Base-by-base conservation (phyloP, 305 asterid species). In the Fraxinus greggii region DNA sequence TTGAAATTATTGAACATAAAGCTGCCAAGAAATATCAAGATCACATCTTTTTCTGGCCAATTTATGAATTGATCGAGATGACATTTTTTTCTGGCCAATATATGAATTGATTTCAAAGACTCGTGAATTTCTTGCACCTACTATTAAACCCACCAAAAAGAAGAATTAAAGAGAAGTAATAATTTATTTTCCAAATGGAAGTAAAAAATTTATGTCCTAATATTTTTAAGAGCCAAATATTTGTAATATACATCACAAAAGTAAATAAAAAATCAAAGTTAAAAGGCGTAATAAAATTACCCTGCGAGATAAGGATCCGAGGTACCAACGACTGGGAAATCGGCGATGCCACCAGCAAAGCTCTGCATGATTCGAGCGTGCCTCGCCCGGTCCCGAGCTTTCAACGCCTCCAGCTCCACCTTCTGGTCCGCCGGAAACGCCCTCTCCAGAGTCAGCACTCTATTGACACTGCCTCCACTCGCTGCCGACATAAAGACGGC, bases 251-350 rank as follows among this genome's bases (percentile, higher is more conserved):
- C 33, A 67, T 28, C 74, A 67, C 35, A 6, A 19, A 78, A 59
- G 29, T 32, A 21, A 29, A 26, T 33, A 78, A 56, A 51, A 28
- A 59, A 0, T 76, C 74, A 70, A 45, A 45, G 63, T 1, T 19
- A 13, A 35, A 26, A 33, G 54, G 40, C 21, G 31, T 7, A 28
- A 33, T n/a, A 36, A 61, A 84, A 35, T 83, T 93, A 94, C 97
- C 97, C 97, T 78, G 86, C 92, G 61, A 88, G 90, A 85, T 86
- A 93, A 63, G 98, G 98, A 88, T 94, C 97, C 83, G 97, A 88
- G 29, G 91, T 86, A 7, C 97, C 98, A 4, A 81, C 86, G 31
- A 93, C 97, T 67, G 90, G 88, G 74, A 95, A 93, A 87, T 89
- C 90, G 70, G 88, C 94, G 36, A 89, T 83, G 21, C 94, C 94